A percentile compares a stretch with the other conserved stretches of the same genome.
These are phyloP conservation scores for Diplosphaera chodatii DNA, from an alignment of 139 green algal genomes.

Conservation along the genomic window DNA sequence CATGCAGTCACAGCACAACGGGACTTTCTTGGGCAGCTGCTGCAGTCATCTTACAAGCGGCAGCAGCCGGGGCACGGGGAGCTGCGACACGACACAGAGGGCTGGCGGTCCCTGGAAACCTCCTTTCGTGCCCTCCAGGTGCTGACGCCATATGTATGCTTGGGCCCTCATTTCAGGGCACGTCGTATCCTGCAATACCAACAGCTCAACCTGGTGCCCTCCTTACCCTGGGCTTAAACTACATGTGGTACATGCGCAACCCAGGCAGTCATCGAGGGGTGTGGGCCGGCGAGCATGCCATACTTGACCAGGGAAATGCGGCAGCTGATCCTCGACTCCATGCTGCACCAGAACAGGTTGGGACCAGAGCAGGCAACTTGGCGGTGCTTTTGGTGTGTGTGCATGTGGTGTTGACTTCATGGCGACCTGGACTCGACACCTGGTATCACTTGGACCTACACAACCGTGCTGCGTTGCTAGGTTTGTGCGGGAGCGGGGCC, in stretches of 20 bases:
- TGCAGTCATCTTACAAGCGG: conserved; percentile 28
- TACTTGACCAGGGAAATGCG: conserved; percentile 16
- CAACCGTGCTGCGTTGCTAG: conserved; percentile 19
- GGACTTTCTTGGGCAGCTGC: conserved; percentile 28
- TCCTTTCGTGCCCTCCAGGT: conserved; percentile 31
- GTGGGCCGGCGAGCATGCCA: conserved; percentile 31
- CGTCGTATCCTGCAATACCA: too few species aligned
- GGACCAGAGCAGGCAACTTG: too few species aligned
- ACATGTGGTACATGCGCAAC: background rate
- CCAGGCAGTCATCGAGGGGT: conserved; percentile 53
- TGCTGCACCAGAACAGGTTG: conserved; percentile 1
- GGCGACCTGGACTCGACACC: too few species aligned
- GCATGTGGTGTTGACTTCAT: too few species aligned
- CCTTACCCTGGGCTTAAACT: too few species aligned
- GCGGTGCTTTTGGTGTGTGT: too few species aligned
- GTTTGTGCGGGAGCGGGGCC: conserved; percentile 80
- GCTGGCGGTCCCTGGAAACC: conserved; percentile 85
- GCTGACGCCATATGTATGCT: too few species aligned
- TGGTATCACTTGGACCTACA: too few species aligned
- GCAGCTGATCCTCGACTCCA: conserved; percentile 1
- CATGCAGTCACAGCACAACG: background rate
- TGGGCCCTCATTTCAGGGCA: too few species aligned
- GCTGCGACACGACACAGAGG: conserved; percentile 83
- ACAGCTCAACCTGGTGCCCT: too few species aligned
- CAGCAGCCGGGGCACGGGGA: conserved; percentile 56